Evolutionary conservation across 1,139 yeast species (phyloP).

Genomic region (Suhomyces kunorum): DNA sequence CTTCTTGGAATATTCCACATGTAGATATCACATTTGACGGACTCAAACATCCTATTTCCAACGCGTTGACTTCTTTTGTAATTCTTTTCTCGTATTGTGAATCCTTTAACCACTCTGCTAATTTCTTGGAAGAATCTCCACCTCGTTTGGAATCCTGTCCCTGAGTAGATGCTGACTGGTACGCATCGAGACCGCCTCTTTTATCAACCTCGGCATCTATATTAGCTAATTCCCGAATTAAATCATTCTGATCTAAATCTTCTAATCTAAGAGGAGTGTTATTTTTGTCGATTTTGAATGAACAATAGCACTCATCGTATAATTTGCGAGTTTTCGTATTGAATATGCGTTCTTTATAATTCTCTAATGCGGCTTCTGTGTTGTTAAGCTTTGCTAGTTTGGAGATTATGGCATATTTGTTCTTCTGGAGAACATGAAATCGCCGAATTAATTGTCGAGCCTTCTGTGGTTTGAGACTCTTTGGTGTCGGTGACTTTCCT

Average conservation of each 20-base stretch:
- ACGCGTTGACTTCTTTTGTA: constrained; percentile 37
- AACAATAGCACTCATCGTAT: constrained; percentile 7
- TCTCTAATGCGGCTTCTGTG: constrained; percentile 23
- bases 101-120: constrained; percentile 64
- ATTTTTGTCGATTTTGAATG: constrained; percentile 13
- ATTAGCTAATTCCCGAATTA: constrained; percentile 43
- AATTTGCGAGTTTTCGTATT: not conserved
- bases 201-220: constrained; percentile 60
- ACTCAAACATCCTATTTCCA: constrained; percentile 83
- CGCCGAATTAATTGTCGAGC: constrained; percentile 69
- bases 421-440: constrained; percentile 63
- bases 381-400: constrained; percentile 16
- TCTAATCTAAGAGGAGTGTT: constrained; percentile 26
- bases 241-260: constrained; percentile 15
- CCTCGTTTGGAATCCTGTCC: constrained; percentile 82
- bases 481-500: constrained; percentile 22
- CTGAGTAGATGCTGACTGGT: constrained; percentile 83
- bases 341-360: constrained; percentile 20
- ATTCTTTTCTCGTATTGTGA: constrained; percentile 17
- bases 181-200: constrained; percentile 70
- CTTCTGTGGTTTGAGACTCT: constrained; percentile 59
- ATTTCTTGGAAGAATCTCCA: constrained; percentile 82
- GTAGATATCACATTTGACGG: constrained; percentile 47
- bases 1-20: constrained; percentile 1
- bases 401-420: constrained; percentile 40